Percentiles rank a stretch among this genome's conserved stretches.
These are phyloP conservation scores for Endotrypanum monterogeii DNA, from an alignment of 208 protist species.

Conservation along the genomic window DNA sequence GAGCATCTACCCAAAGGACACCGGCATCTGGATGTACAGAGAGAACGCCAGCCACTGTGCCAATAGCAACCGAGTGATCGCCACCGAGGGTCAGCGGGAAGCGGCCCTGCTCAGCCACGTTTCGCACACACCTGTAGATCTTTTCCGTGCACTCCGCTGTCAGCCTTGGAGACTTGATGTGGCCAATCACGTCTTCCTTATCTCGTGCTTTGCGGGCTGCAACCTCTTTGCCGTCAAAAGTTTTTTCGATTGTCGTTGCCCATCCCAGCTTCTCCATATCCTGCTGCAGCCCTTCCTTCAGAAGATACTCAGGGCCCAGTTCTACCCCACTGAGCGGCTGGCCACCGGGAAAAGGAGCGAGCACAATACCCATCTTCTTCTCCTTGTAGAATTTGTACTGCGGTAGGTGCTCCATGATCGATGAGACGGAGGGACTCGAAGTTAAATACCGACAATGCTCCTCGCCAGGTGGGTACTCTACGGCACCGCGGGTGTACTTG, in stretches of 20 bases:
- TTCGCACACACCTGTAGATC: constrained; percentile 42
- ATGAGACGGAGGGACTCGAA: neutral
- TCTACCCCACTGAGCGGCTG: constrained; percentile 51
- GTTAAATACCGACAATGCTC: too few relatives aligned
- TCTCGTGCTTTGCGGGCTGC: constrained; percentile 32
- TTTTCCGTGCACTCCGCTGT: constrained; percentile 39
- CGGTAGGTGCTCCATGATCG: constrained; percentile 22
- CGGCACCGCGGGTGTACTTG: neutral
- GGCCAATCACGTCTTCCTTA: constrained; percentile 31
- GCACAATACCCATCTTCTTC: constrained; percentile 43
- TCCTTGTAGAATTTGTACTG: constrained; percentile 53
- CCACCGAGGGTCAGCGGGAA: constrained; percentile 47
- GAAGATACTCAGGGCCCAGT: constrained; percentile 42
- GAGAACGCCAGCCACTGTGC: constrained; percentile 48
- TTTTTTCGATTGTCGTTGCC: constrained; percentile 30
- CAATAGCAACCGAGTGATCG: constrained; percentile 52
- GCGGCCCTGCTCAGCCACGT: constrained; percentile 41
- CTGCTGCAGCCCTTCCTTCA: constrained; percentile 39
- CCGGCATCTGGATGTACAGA: constrained; percentile 48
- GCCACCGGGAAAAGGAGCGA: constrained; percentile 52
- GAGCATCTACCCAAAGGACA: constrained; percentile 80
- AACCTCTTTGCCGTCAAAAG: constrained; percentile 37
- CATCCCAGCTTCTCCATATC: constrained; percentile 50
- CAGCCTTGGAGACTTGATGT: constrained; percentile 35
- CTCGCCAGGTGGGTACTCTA: too few relatives aligned